Percentiles rank a stretch among this genome's conserved stretches.
Conservation (phyloP, 176 grass and related monocot species). For the Aechmea fasciata region DNA sequence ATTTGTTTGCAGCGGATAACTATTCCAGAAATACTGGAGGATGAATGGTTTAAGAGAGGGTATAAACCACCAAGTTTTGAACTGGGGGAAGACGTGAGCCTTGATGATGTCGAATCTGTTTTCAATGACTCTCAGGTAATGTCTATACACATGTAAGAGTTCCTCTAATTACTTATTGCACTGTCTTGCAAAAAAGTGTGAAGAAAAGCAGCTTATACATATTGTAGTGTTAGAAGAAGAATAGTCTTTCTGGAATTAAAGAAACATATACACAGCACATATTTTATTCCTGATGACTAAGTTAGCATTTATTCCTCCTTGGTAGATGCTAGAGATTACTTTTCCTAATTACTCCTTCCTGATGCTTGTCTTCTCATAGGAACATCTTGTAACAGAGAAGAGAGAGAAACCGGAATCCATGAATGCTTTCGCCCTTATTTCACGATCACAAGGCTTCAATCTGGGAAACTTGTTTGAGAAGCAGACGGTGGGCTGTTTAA, state of each 20-base stretch:
- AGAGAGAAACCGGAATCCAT: constrained; percentile 87
- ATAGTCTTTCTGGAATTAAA: too few species aligned
- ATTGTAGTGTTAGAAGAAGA: neutral
- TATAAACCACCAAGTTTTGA: constrained; percentile 81
- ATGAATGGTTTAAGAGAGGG: constrained; percentile 93
- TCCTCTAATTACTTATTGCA: neutral
- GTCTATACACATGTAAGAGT: neutral
- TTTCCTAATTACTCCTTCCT: neutral
- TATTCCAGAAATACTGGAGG: constrained; percentile 80
- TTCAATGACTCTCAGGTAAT: constrained; percentile 80
- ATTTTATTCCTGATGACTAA: too few species aligned
- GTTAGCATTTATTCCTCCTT: too few species aligned
- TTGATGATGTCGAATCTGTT: constrained; percentile 82
- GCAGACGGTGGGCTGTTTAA: constrained; percentile 43
- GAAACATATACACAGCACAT: too few species aligned
- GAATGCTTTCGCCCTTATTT: constrained; percentile 99
- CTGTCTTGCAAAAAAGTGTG: neutral
- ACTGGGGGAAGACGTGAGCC: constrained; percentile 58
- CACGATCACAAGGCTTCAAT: constrained; percentile 96
- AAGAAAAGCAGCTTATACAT: neutral
- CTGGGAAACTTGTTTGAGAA: constrained; percentile 97
- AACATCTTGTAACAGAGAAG: constrained; percentile 75
- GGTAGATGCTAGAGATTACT: too few species aligned
- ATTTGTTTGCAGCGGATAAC: constrained; percentile 58
- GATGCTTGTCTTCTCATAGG: constrained; percentile 32